Conservation (phyloP, 768 basidiomycete genomes). For the Ramaria sp. region DNA sequence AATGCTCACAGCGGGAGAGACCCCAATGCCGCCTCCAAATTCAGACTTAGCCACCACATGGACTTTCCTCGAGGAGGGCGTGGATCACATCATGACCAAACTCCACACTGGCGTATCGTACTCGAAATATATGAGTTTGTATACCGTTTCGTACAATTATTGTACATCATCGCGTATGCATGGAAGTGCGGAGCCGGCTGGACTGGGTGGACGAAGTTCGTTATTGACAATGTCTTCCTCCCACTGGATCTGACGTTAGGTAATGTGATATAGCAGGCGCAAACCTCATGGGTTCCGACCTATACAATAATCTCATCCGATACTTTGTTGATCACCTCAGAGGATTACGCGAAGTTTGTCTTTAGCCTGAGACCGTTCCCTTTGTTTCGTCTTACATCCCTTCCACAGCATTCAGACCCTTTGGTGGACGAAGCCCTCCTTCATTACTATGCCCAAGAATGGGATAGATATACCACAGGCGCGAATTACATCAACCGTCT, state of each 20-base stretch:
- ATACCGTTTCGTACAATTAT: conserved; percentile 97
- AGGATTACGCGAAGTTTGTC: conserved; percentile 44
- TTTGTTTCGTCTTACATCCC: background rate
- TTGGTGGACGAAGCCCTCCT: conserved; percentile 82
- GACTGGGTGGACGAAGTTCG: conserved; percentile 8
- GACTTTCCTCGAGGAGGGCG: conserved; percentile 71
- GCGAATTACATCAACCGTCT: conserved; percentile 96
- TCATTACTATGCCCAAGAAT: conserved; percentile 84
- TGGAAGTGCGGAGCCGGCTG: conserved; percentile 22
- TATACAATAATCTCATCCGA: conserved; percentile 88
- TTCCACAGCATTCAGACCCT: conserved; percentile 55
- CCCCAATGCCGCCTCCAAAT: conserved; percentile 50
- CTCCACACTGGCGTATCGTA: conserved; percentile 82
- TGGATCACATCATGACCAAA: conserved; percentile 86
- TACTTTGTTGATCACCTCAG: conserved; percentile 84
- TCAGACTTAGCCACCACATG: conserved; percentile 78
- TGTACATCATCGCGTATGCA: conserved; percentile 66
- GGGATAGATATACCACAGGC: conserved; percentile 95
- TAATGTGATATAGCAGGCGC: conserved; percentile 55
- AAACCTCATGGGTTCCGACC: conserved; percentile 93
- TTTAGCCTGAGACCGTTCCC: conserved; percentile 10
- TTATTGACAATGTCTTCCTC: background rate
- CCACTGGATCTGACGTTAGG: background rate
- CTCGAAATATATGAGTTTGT: conserved; percentile 78
- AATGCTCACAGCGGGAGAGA: background rate